Evolutionary conservation across 1,284 basidiomycete species (phyloP).

Genomic region (Neonothopanus nambi): DNA sequence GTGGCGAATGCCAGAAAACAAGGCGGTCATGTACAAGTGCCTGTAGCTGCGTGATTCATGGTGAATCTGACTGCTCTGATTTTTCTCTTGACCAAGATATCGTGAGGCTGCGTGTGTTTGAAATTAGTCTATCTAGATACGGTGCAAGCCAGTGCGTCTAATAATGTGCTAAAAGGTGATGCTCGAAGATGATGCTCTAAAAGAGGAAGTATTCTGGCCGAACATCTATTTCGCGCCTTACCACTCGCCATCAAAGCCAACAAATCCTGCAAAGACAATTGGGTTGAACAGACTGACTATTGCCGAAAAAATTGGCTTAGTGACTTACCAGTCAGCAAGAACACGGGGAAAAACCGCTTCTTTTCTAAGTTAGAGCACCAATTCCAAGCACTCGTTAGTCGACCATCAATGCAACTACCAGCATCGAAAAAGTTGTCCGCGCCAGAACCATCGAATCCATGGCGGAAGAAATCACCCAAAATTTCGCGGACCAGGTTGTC

Average conservation of each 20-base stretch:
- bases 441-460: slow-evolving; percentile 81
- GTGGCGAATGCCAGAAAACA: slow-evolving; percentile 61
- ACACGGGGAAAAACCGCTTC: slow-evolving; percentile 78
- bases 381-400: slow-evolving; percentile 83
- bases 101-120: neutral
- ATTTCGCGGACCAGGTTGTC: slow-evolving; percentile 70
- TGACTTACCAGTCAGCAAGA: slow-evolving; percentile 68
- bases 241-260: slow-evolving; percentile 85
- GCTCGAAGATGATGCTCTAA: neutral
- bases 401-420: slow-evolving; percentile 58
- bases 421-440: slow-evolving; percentile 82
- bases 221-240: slow-evolving; percentile 29
- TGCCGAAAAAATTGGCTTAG: neutral
- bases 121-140: no score
- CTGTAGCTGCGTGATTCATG: slow-evolving; percentile 14
- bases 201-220: neutral
- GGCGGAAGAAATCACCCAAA: slow-evolving; percentile 78
- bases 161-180: neutral
- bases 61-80: neutral
- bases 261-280: slow-evolving; percentile 54
- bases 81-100: neutral
- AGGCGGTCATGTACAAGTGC: slow-evolving; percentile 28
- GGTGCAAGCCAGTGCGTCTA: neutral
- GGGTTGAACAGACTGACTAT: slow-evolving; percentile 5
- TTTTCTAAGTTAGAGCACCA: slow-evolving; percentile 82